A percentile compares a stretch with the other conserved stretches of the same genome.
Conservation (phyloP, 208 protist species). For the Crithidia acanthocephali region DNA sequence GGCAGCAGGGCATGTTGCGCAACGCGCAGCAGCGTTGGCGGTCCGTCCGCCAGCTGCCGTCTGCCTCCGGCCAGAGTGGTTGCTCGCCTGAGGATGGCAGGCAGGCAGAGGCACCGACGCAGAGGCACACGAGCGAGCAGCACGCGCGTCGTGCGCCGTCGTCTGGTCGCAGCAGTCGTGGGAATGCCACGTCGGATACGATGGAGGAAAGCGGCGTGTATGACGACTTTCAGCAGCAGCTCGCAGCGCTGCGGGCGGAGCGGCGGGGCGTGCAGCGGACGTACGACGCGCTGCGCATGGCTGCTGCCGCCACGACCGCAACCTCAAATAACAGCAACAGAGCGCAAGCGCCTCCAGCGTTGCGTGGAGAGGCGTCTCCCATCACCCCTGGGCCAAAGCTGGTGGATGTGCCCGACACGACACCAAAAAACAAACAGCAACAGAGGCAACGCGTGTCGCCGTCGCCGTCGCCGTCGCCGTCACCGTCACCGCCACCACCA, state of each 20-base stretch:
- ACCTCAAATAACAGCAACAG: background rate
- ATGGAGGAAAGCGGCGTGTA: background rate
- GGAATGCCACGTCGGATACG: no score
- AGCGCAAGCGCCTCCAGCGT: background rate
- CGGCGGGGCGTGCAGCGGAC: constrained; percentile 11
- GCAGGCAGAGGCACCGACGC: no score
- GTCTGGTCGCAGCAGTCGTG: no score
- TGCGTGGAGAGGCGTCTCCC: background rate
- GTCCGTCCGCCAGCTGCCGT: background rate
- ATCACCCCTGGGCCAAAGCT: no score
- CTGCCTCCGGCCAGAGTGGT: no score
- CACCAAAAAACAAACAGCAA: background rate
- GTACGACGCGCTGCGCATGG: background rate
- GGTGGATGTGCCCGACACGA: no score
- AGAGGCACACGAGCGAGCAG: background rate
- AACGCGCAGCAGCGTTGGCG: background rate
- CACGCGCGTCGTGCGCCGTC: background rate
- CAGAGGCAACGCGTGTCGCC: no score
- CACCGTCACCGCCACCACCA: background rate
- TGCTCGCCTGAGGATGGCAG: no score
- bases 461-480: background rate
- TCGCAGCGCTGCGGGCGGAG: background rate
- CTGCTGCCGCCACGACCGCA: no score
- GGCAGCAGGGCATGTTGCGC: constrained; percentile 8
- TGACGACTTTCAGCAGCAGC: background rate